A percentile compares a stretch with the other conserved stretches of the same genome.
These are phyloP conservation scores for Rauvolfia tetraphylla DNA, from an alignment of 257 asterid genomes.

Conservation along the genomic window DNA sequence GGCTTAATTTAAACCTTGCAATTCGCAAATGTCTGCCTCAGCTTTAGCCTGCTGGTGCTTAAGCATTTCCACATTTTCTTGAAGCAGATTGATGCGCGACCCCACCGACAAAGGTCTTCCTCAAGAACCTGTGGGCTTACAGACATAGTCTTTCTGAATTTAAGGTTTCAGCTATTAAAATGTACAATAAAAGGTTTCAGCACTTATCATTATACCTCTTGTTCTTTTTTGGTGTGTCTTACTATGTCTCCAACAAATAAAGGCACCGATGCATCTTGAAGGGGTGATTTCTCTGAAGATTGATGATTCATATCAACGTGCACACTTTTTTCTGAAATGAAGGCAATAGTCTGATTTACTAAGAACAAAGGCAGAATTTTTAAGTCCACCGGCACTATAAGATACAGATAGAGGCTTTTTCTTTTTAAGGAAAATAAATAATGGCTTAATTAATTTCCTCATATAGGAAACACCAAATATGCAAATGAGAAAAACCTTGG, in stretches of 20 bases:
- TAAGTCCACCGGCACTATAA: too few relatives aligned
- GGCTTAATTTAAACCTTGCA: slow-evolving; percentile 56
- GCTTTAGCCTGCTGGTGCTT: neutral
- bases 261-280: slow-evolving; percentile 14
- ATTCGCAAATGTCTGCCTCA: slow-evolving; percentile 21
- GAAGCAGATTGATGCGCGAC: slow-evolving; percentile 5
- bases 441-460: too few relatives aligned
- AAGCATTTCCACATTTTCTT: slow-evolving; percentile 24
- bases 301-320: neutral
- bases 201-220: slow-evolving; percentile 21
- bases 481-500: too few relatives aligned
- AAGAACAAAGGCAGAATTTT: too few relatives aligned
- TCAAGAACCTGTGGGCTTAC: slow-evolving; percentile 34
- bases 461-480: too few relatives aligned
- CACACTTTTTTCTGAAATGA: too few relatives aligned
- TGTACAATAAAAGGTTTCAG: neutral
- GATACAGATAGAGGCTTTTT: too few relatives aligned
- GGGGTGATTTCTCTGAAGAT: slow-evolving; percentile 4
- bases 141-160: slow-evolving; percentile 10
- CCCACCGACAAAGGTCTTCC: slow-evolving; percentile 30
- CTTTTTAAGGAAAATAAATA: too few relatives aligned
- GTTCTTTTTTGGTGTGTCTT: slow-evolving; percentile 6
- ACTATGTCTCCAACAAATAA: slow-evolving; percentile 12
- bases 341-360: too few relatives aligned
- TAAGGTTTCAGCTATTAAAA: neutral